Conservation (phyloP, 805 yeast species). For the Osmozyma mogii region DNA sequence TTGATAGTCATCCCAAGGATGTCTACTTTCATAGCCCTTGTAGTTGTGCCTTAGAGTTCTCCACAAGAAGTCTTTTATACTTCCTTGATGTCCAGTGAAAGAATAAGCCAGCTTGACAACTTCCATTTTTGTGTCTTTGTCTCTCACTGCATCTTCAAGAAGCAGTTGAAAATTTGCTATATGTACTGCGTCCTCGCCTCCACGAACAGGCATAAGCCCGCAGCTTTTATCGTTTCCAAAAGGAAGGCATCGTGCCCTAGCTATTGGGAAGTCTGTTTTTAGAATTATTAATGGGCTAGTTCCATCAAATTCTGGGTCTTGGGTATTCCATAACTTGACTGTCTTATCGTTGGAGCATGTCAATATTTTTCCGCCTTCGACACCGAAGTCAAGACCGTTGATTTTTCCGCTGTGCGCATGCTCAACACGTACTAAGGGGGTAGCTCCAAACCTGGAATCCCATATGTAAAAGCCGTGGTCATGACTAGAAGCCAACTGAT, state of each 20-base stretch:
- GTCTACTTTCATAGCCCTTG: conserved; percentile 37
- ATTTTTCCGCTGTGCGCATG: conserved; percentile 79
- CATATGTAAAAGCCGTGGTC: conserved; percentile 74
- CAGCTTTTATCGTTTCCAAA: conserved; percentile 71
- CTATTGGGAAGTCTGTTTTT: conserved; percentile 73
- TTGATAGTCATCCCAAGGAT: conserved; percentile 78
- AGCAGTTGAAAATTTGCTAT: conserved; percentile 42
- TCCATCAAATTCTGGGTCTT: not conserved
- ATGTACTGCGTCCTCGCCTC: conserved; percentile 63
- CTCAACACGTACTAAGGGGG: conserved; percentile 55
- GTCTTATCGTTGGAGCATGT: conserved; percentile 83
- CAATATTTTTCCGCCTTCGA: conserved; percentile 51
- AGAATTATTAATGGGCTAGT: conserved; percentile 49
- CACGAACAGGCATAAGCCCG: conserved; percentile 84
- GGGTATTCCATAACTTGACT: conserved; percentile 36
- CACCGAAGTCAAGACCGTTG: conserved; percentile 81
- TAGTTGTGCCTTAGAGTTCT: conserved; percentile 40
- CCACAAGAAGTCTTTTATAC: conserved; percentile 87
- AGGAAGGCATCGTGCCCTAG: conserved; percentile 83
- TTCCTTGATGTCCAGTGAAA: conserved; percentile 77
- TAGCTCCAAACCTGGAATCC: conserved; percentile 81
- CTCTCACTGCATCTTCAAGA: conserved; percentile 17
- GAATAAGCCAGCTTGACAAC: conserved; percentile 25
- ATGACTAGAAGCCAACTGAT: conserved; percentile 79
- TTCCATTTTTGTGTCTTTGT: conserved; percentile 20